Conservation (phyloP, 176 grass and related monocot species). For the Oryza glumipatula region DNA sequence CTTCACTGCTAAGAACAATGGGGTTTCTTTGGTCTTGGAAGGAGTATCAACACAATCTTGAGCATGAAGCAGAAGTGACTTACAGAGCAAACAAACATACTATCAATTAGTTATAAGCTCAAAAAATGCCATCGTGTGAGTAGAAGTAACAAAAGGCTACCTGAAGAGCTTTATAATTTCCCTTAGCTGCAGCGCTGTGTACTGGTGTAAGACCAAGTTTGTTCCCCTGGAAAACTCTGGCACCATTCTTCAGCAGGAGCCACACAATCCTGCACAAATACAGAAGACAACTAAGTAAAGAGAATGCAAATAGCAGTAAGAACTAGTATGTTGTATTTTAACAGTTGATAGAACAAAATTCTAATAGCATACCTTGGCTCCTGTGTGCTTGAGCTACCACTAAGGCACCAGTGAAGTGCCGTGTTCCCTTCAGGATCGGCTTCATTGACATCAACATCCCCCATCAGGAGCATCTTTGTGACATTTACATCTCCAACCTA, state of each 20-base stretch:
- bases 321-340: no score
- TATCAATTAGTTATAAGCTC: conserved; percentile 36
- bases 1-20: conserved; percentile 62
- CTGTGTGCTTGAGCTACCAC: conserved; percentile 52
- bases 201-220: conserved; percentile 65
- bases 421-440: conserved; percentile 59
- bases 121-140: not conserved
- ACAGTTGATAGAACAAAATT: conserved; percentile 7
- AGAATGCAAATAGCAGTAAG: not conserved
- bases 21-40: conserved; percentile 74
- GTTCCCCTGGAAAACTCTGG: conserved; percentile 61
- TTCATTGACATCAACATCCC: conserved; percentile 59
- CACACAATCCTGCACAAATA: conserved; percentile 50
- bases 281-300: not conserved
- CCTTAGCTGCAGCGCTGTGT: conserved; percentile 62
- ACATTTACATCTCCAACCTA: conserved; percentile 53
- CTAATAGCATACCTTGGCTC: conserved; percentile 44
- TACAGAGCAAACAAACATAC: conserved; percentile 39
- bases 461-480: conserved; percentile 65
- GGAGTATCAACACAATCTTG: conserved; percentile 64
- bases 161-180: conserved; percentile 67
- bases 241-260: conserved; percentile 65
- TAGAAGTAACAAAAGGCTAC: conserved; percentile 39
- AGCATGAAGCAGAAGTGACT: conserved; percentile 60
- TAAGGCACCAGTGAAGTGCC: conserved; percentile 71